phyloP scores from a whole-genome alignment of 106 monocot species.

The Chionographis japonica region DNA sequence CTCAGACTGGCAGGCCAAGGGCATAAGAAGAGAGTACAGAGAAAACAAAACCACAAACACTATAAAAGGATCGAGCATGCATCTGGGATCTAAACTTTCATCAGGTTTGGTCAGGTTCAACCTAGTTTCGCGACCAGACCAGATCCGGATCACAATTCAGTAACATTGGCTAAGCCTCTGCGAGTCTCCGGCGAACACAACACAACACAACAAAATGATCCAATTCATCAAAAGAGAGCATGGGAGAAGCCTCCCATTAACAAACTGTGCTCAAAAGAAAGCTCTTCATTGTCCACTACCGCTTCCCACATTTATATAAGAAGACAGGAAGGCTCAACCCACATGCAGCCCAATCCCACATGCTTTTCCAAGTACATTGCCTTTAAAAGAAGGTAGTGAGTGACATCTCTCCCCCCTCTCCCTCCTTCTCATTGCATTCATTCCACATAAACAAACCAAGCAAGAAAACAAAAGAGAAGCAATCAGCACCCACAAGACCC shows the following conservation, averaged over 20 bases:
- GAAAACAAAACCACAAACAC: no score
- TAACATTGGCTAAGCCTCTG: no score
- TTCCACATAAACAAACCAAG: no score
- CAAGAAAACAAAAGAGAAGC: not conserved
- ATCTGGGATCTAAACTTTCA: no score
- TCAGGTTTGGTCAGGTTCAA: no score
- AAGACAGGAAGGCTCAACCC: not conserved
- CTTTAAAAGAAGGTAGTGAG: constrained; percentile 4
- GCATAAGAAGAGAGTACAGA: no score
- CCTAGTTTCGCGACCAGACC: no score
- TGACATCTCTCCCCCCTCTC: not conserved
- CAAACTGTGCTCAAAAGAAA: constrained; percentile 13
- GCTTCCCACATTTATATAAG: not conserved
- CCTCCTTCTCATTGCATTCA: not conserved
- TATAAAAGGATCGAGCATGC: no score
- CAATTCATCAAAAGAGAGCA: not conserved
- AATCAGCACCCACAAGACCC: not conserved
- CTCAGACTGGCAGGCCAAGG: no score
- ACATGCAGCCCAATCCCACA: constrained; percentile 17
- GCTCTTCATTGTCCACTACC: constrained; percentile 7
- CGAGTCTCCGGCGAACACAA: no score
- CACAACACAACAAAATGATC: no score
- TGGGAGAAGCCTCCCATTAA: constrained; percentile 3
- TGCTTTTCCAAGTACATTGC: constrained; percentile 9
- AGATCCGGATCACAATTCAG: no score